These are phyloP conservation scores for Magnolia kwangsiensis DNA, from an alignment of 164 flowering plant genomes.

Conservation along the genomic window DNA sequence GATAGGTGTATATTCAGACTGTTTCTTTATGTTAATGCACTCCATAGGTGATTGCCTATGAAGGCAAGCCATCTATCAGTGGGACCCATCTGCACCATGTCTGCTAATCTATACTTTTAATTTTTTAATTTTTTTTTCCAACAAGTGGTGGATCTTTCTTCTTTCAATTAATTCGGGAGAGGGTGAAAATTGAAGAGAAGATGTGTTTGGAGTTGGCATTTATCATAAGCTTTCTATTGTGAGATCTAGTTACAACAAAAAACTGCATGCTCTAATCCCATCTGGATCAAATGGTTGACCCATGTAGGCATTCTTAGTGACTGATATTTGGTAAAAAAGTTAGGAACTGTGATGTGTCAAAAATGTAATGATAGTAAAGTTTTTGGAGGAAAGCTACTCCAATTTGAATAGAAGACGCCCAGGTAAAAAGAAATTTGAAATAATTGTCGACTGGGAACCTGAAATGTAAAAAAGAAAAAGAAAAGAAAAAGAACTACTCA, in stretches of 20 bases:
- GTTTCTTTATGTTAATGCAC: background rate
- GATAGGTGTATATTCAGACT: constrained; percentile 44
- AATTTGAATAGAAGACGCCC: background rate
- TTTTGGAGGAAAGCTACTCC: background rate
- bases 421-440: background rate
- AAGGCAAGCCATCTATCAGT: background rate
- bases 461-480: no score
- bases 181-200: no score
- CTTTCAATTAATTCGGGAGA: no score
- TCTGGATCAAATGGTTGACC: background rate
- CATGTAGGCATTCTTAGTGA: no score
- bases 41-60: no score
- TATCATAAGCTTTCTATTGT: background rate
- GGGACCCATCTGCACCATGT: background rate
- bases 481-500: no score
- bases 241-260: background rate
- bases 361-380: background rate
- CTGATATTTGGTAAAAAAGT: background rate
- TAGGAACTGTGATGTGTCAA: no score
- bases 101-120: no score
- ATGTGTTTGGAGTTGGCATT: background rate
- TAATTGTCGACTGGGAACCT: no score
- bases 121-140: no score
- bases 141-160: no score
- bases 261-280: background rate